Conservation (phyloP, 768 basidiomycete genomes). For the Mycena rebaudengoi region DNA sequence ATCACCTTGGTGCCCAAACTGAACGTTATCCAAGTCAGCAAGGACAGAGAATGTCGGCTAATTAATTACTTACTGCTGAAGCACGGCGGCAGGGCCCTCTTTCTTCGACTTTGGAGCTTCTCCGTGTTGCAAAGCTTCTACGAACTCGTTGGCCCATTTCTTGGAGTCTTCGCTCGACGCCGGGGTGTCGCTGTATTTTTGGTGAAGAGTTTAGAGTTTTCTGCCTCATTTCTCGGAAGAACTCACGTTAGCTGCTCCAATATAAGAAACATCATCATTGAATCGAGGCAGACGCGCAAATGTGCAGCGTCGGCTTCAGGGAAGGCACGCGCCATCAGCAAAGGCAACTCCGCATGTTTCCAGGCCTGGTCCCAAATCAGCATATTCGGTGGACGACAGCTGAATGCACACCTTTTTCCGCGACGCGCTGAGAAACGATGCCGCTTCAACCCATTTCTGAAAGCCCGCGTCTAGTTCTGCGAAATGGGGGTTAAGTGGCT, state of each 20-base stretch:
- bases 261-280: conserved; percentile 31
- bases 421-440: conserved; percentile 20
- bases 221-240: not conserved
- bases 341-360: conserved; percentile 32
- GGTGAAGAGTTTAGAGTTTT: not conserved
- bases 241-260: conserved; percentile 32
- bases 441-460: conserved; percentile 27
- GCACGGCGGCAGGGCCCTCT: conserved; percentile 17
- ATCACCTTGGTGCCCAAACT: conserved; percentile 22
- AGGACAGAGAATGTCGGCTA: not conserved
- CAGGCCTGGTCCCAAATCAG: conserved; percentile 24
- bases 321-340: conserved; percentile 28
- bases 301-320: conserved; percentile 26
- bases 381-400: not conserved
- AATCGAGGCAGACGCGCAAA: conserved; percentile 27
- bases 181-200: conserved; percentile 15
- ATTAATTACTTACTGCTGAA: conserved; percentile 20
- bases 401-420: conserved; percentile 26
- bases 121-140: conserved; percentile 17
- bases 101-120: conserved; percentile 11
- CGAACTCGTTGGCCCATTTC: conserved; percentile 24
- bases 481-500: conserved; percentile 25
- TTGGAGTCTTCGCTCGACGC: conserved; percentile 18
- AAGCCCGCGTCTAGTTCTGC: conserved; percentile 24
- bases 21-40: not conserved